Conservation (phyloP, 2,329 filamentous ascomycete species). For the Juglanconis oblonga region DNA sequence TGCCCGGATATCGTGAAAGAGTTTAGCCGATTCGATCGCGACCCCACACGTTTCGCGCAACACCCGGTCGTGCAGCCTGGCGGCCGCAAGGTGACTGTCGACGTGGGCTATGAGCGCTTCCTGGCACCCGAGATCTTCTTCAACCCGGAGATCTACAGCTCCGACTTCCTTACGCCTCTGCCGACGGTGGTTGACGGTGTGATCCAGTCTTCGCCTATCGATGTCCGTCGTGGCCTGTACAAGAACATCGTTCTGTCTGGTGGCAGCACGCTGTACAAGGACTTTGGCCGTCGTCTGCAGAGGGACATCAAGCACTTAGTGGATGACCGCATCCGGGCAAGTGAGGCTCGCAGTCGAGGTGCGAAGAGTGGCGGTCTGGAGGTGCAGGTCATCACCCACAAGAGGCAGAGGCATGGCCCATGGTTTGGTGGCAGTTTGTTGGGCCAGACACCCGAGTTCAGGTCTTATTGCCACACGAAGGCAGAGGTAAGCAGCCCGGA, state of each 20-base stretch:
- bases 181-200: constrained; percentile 93
- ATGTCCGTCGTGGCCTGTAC: constrained; percentile 94
- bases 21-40: constrained; percentile 89
- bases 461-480: constrained; percentile 97
- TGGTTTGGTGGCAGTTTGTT: constrained; percentile 98
- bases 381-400: constrained; percentile 96
- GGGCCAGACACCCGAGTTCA: constrained; percentile 96
- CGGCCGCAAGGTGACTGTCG: constrained; percentile 79
- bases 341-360: constrained; percentile 86
- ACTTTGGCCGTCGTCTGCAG: constrained; percentile 94
- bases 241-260: constrained; percentile 99
- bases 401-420: constrained; percentile 92
- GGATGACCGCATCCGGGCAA: constrained; percentile 87
- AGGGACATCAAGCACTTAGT: constrained; percentile 96
- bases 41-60: constrained; percentile 86
- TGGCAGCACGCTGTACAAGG: constrained; percentile 96
- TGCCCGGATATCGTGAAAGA: constrained; percentile 99
- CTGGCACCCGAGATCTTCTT: constrained; percentile 99
- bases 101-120: constrained; percentile 97
- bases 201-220: constrained; percentile 96
- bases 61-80: constrained; percentile 84
- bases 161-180: constrained; percentile 93
- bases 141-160: constrained; percentile 99
- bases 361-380: constrained; percentile 92
- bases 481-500: constrained; percentile 51